These are phyloP conservation scores for Cercospora sp. DNA, from an alignment of 2,329 filamentous ascomycete genomes.

Conservation along the genomic window DNA sequence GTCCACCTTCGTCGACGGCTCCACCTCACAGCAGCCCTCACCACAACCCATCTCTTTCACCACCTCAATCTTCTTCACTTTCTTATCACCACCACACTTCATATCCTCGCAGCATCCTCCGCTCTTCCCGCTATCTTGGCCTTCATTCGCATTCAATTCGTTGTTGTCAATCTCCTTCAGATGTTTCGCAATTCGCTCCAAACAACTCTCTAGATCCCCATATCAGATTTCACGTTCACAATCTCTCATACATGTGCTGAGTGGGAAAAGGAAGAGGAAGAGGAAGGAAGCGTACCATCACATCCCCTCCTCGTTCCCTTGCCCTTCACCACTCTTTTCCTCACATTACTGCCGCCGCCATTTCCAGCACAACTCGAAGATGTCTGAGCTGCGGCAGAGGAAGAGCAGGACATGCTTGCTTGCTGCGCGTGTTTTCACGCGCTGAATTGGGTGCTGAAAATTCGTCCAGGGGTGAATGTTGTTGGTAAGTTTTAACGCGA, in stretches of 20 bases:
- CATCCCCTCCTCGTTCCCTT: neutral
- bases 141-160: neutral
- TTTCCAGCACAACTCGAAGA: neutral
- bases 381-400: neutral
- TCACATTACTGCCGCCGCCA: neutral
- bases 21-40: neutral
- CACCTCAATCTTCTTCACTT: neutral
- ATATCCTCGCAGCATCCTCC: too few species aligned
- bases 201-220: neutral
- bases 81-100: too few species aligned
- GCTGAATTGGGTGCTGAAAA: too few species aligned
- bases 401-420: neutral
- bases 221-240: neutral
- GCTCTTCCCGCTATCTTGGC: too few species aligned
- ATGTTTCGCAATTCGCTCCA: neutral
- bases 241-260: too few species aligned
- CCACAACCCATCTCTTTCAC: neutral
- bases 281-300: neutral
- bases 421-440: neutral
- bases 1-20: too few species aligned
- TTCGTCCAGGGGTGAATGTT: neutral
- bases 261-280: too few species aligned
- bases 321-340: neutral
- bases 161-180: neutral
- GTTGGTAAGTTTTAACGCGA: neutral